Base-by-base conservation (phyloP, 148 eudicot species). In the Fagopyrum esculentum region DNA sequence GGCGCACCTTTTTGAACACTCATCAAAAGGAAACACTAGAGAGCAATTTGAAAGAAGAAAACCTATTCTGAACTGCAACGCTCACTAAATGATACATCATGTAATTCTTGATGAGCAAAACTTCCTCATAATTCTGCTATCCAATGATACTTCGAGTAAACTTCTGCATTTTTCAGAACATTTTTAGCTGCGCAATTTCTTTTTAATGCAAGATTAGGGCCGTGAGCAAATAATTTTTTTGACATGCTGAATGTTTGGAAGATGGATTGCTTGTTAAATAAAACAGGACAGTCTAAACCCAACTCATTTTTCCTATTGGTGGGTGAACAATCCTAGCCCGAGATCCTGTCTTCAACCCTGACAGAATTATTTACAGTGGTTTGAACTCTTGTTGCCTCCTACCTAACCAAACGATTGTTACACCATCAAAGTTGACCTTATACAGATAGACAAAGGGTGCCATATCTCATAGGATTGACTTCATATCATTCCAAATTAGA, bases 301-400 rank as follows among this genome's bases (percentile, higher is more conserved):
- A 35, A 35, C 40, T 35, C 40, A 35, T 35, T 1, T 35, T 35
- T 2, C 1, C 40, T 35, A 35, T 35, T 35, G 40, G 40, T 35
- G 40, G 40, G 40, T 35, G 40, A 35, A 35, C 40, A 35, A 35
- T 35, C 6, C 6, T 52, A 52, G 57, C n/a, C n/a, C n/a, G 57
- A 52, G 57, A 52, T 52, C 19, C 57, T 52, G 57, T 52, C 57
- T 52, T 52, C 57, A 52, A 52, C 57, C 57, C 57, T 52, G 57
- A 52, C n/a, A 4, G 15, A 17, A 52, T 52, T 17, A 12, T 16
- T 16, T 52, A 52, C 15, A 52, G 6, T 13, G 57, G n/a, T 4
- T 52, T 13, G 57, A 52, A 52, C 57, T 13, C 57, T 52, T 52
- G 57, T 13, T 52, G n/a, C n/a, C 57, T 52, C 57, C 57, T 17